Base-by-base conservation (phyloP, 805 yeast species). In the Ogataea wickerhamii region DNA sequence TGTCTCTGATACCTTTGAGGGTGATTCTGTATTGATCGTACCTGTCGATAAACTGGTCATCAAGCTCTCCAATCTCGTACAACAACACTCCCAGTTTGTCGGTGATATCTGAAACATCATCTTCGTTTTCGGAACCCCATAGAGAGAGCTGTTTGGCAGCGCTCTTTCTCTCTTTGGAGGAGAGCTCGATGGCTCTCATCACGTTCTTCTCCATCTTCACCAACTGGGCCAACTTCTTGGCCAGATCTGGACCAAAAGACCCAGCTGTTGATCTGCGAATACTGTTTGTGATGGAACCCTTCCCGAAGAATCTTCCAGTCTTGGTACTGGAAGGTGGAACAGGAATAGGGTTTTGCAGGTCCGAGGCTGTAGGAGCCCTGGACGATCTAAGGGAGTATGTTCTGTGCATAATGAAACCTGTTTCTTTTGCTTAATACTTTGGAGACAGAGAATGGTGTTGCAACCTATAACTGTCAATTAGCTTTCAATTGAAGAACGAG, bases 321-420 rank as follows among this genome's bases (percentile, higher is more conserved):
- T 87, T 87, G 57, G 97, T 84, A 38, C 95, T 71, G 22, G 96
- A 80, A 33, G 95, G 81, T 28, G 95, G 82, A 49, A 97, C 98
- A 33, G 98, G 98, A 39, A 95, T 91, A 23, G 98, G 97, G 35
- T 85, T 76, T 63, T 83, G 89, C 67, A 91, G 68, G 69, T 91
- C 96, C 51, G 96, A 78, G 44, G 98, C 98, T 41, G 98, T 89
- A 46, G 98, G 98, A 27, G 97, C 98, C 68, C 96, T 85, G 40
- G 82, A 66, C 55, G 88, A 81, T 78, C 98, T 88, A 68, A 91
- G 75, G 24, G 98, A 91, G 70, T 93, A 93, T 35, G 98, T 91
- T 82, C 97, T 85, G 76, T 91, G 97, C 98, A 93, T 93, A 49
- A 34, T 66, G 24, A 14, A 14, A n/a, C 22, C 22, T 19, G 8